Evolutionary conservation across 768 basidiomycete genomes (phyloP), one percentile per base, ranked within the genome.

Genomic region (Zangia roseola): DNA sequence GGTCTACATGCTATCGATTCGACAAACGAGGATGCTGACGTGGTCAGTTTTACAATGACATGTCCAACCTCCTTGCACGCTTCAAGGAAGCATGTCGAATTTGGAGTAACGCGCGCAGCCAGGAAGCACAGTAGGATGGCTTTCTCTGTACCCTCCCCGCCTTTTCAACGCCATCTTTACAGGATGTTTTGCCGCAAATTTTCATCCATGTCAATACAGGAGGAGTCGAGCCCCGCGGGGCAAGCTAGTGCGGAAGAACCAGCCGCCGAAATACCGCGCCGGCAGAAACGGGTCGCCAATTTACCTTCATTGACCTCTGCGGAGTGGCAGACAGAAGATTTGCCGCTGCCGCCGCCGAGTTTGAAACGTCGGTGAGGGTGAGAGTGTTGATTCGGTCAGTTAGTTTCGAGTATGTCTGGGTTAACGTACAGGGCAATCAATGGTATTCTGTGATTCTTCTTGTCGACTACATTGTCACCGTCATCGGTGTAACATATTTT

Each of bases 31-130:
- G 30, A 34, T 0, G 9, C 48, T 1, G 49, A 31, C 45, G 0
- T 7, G 34, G 33, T n/a, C 53, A 94, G 88, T 98, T 97, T 62
- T 95, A 99, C 64, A 93, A 91, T 53, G 88, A 91, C 58, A 78
- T 98, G 46, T 77, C 81, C 3, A 79, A 74, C 10, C 81, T 94
- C 38, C 65, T 95, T 1, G 70, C 75, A 6, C 79, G 84, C 52
- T 90, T 92, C 72, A 87, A 83, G 63, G 86, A 86, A 45, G 75
- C 75, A 3, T 93, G 90, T 63, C 80, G 79, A 57, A 74, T 75
- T 5, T 97, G 91, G 88, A 83, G 82, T 40, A 77, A 79, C 37
- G 71, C 76, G 16, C 76, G 94, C 35, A 79, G 83, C 51, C 78
- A 83, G 41, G 91, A 94, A 64, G 75, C 89, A 23, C 83, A 83